A percentile compares a stretch with the other conserved stretches of the same genome.
phyloP scores from a whole-genome alignment of 306 rosid genomes.

The Cicer pinnatifidum region DNA sequence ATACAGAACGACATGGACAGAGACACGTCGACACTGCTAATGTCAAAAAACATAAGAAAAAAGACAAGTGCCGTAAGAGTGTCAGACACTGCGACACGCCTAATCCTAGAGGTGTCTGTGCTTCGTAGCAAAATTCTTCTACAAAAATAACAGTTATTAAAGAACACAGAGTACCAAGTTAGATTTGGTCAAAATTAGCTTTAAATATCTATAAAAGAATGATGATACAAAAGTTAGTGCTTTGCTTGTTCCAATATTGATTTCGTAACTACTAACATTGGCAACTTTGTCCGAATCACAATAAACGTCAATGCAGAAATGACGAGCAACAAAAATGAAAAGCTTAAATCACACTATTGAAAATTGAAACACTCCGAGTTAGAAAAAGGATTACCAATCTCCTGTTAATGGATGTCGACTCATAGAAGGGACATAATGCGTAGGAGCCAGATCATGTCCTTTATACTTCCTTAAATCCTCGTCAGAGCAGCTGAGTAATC shows the following conservation, averaged over 20 bases:
- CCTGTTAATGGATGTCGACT: conserved; percentile 92
- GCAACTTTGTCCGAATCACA: not conserved
- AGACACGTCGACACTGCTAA: too few relatives aligned
- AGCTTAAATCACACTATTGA: conserved; percentile 9
- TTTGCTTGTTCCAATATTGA: conserved; percentile 24
- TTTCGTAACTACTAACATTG: conserved; percentile 7
- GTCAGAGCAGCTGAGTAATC: conserved; percentile 91
- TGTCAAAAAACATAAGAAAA: too few relatives aligned
- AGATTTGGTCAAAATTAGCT: not conserved
- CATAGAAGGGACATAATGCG: conserved; percentile 98
- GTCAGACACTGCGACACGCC: too few relatives aligned
- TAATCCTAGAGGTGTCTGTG: too few relatives aligned
- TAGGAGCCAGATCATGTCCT: conserved; percentile 90
- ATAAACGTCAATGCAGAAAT: conserved; percentile 33
- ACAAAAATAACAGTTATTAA: too few relatives aligned
- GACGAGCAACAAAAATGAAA: conserved; percentile 13
- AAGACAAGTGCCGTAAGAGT: too few relatives aligned
- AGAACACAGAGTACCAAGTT: not conserved
- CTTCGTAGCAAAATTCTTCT: too few relatives aligned
- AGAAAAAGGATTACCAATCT: conserved; percentile 74
- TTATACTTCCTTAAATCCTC: conserved; percentile 72
- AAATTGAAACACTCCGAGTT: conserved; percentile 23
- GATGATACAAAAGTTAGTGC: not conserved
- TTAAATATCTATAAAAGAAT: conserved; percentile 30
- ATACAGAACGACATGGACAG: too few relatives aligned